Base-by-base conservation (phyloP, 2,329 filamentous ascomycete species). In the Fusarium humuli region DNA sequence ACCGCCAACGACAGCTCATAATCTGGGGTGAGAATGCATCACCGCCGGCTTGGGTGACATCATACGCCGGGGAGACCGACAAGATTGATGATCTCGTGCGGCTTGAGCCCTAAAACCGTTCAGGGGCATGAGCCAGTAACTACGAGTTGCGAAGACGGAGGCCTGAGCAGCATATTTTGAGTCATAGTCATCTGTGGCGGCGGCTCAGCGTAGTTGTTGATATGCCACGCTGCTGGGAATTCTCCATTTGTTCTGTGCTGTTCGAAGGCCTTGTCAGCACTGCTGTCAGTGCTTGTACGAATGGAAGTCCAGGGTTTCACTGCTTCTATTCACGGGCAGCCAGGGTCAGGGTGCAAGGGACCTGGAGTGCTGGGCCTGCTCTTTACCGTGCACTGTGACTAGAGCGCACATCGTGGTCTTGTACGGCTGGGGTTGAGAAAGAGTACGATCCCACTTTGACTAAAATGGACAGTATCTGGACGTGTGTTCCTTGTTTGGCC, bases 31-130 rank as follows among this genome's bases (percentile, higher is more conserved):
- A 64, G 53, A 46, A 45, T 45, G 55, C 52, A 71, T 69, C 64
- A 65, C 68, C 68, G 64, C 64, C 58, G 44, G 58, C 40, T 64
- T 70, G 58, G 50, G 59, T 71, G 68, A 71, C 68, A 71, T 71
- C 68, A 71, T 65, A 20, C 14, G 37, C 52, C 68, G 68, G 68
- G 37, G 52, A 65, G 64, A 59, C 68, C 68, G 68, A 70, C 25
- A 58, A 29, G 46, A 45, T 45, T 37, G 46, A 29, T 42, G 62
- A 56, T 47, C 44, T 46, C 46, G 46, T 71, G 52, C 30, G 41
- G 54, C 53, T 64, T 70, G 67, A 70, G 67, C 67, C 67, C 67
- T 63, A 67, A 70, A 57, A 41, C 29, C 52, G 52, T 63, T 56
- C 44, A 63, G 32, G 50, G 54, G 49, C 53, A 59, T 54, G 59